Evolutionary conservation across 352 stramenopile genomes (phyloP), one percentile per base, ranked within the genome.

Genomic region (Phytopythium kandeliae): DNA sequence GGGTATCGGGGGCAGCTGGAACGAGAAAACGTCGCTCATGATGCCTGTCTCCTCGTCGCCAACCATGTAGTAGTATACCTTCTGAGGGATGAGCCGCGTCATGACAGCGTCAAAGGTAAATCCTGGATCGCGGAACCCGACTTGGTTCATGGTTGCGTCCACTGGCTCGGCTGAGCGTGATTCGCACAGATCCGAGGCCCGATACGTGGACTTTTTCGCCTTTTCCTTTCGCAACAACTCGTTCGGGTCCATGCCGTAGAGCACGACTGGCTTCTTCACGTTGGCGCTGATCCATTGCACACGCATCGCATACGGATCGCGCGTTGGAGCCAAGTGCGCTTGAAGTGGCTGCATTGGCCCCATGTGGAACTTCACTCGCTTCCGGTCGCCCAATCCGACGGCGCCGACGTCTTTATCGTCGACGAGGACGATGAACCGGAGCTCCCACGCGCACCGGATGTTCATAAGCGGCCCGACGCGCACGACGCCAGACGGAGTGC

Each of bases 221-320:
- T 42, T 21, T 22, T 33, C 49, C 17, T 60, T 33, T 8, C 31
- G 35, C n/a, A 24, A 50, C 37, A 69, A 40, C 6, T 62, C 60
- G 0, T 65, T 42, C 13, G 40, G 48, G 11, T 58, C 17, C 25
- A 62, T 58, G 22, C 69, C 67, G 42, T 71, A 81, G 15, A 57
- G 41, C 50, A 86, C 71, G 15, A 69, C 53, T 11, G 71, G 69
- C 17, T 55, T 53, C 9, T 51, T 49, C n/a, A 83, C 67, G 26
- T 63, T 52, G 31, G 47, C 69, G 50, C 71, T 83, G 19, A 71
- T 65, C 74, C 74, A 86, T 41, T 71, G 69, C 38, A 86, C 69
- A 16, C 71, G 58, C 67, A 86, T 83, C 52, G 78, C 54, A 16
- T 62, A 64, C 2, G 41, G 5, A 12, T 65, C 64, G 12, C 58